Evolutionary conservation across 1,139 yeast species (phyloP).

Genomic region (Arxiozyma slooffiae): DNA sequence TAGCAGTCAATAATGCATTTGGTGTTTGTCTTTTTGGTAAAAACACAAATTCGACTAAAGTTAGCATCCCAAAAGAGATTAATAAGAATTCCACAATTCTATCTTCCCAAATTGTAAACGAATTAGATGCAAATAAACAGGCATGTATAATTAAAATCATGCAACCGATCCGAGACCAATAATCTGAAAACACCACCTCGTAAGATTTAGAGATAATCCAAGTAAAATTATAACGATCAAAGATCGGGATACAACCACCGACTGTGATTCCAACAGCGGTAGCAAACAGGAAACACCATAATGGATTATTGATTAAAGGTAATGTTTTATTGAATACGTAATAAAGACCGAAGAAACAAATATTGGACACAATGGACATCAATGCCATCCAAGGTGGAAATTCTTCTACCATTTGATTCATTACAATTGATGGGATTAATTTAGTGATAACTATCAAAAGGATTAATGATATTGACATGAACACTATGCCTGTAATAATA

Average conservation of each 20-base stretch:
- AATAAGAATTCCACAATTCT: slow-evolving; percentile 60
- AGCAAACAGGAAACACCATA: slow-evolving; percentile 50
- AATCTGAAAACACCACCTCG: slow-evolving; percentile 48
- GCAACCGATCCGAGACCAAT: slow-evolving; percentile 66
- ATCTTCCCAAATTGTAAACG: slow-evolving; percentile 94
- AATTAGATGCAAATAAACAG: slow-evolving; percentile 74
- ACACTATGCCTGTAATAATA: slow-evolving; percentile 54
- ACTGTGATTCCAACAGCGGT: slow-evolving; percentile 56
- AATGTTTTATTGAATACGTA: slow-evolving; percentile 52
- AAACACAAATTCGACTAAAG: slow-evolving; percentile 34
- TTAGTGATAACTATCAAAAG: slow-evolving; percentile 56
- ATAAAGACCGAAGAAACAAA: slow-evolving; percentile 36
- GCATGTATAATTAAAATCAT: slow-evolving; percentile 52
- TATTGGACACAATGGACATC: slow-evolving; percentile 39
- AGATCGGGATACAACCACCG: slow-evolving; percentile 67
- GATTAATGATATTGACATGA: slow-evolving; percentile 47
- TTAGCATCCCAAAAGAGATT: slow-evolving; percentile 57
- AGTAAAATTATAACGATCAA: slow-evolving; percentile 59
- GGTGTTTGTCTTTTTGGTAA: slow-evolving; percentile 30
- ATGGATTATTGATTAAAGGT: slow-evolving; percentile 28
- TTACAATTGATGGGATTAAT: slow-evolving; percentile 71
- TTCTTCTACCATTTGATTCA: slow-evolving; percentile 65
- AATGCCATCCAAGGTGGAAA: slow-evolving; percentile 60
- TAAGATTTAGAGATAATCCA: slow-evolving; percentile 51
- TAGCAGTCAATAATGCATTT: slow-evolving; percentile 27